Percentiles rank a stretch among this genome's conserved stretches.
phyloP scores from a whole-genome alignment of 148 eudicot genomes.

The Dysphania ambrosioides region DNA sequence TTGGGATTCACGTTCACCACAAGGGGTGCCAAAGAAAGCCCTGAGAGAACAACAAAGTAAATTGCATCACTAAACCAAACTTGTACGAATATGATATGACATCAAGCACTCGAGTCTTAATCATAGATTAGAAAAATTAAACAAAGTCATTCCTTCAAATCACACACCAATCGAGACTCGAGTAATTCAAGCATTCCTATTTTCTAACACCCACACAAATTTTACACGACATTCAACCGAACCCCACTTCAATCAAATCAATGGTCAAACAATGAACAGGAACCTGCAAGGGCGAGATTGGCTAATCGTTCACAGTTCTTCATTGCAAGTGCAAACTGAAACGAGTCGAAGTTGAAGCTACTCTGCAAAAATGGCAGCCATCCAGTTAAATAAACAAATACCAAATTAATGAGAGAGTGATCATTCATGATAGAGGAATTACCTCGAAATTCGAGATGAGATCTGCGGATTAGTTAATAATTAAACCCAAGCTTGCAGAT shows the following conservation, averaged over 20 bases:
- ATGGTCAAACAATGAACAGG: neutral
- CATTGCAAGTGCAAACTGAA: constrained; percentile 38
- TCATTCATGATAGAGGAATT: neutral
- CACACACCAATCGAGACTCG: neutral
- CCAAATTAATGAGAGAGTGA: neutral
- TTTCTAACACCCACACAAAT: neutral
- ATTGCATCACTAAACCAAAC: neutral
- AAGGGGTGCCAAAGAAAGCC: constrained; percentile 85
- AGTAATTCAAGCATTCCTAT: neutral
- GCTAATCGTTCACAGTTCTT: constrained; percentile 72
- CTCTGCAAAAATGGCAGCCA: constrained; percentile 8
- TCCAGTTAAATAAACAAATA: neutral
- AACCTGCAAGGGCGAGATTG: constrained; percentile 86
- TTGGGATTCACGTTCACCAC: constrained; percentile 84
- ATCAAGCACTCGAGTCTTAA: neutral
- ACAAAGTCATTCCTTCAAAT: neutral
- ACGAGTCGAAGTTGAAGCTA: neutral
- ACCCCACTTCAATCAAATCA: too few species aligned
- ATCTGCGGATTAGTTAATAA: constrained; percentile 12
- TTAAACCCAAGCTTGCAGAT: constrained; percentile 15
- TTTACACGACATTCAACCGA: too few species aligned
- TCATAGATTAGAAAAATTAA: too few species aligned
- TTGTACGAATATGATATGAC: neutral
- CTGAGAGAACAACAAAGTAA: constrained; percentile 37
- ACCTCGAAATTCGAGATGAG: neutral